These are phyloP conservation scores for Exsudoporus frostii DNA, from an alignment of 768 basidiomycete genomes.

Conservation along the genomic window DNA sequence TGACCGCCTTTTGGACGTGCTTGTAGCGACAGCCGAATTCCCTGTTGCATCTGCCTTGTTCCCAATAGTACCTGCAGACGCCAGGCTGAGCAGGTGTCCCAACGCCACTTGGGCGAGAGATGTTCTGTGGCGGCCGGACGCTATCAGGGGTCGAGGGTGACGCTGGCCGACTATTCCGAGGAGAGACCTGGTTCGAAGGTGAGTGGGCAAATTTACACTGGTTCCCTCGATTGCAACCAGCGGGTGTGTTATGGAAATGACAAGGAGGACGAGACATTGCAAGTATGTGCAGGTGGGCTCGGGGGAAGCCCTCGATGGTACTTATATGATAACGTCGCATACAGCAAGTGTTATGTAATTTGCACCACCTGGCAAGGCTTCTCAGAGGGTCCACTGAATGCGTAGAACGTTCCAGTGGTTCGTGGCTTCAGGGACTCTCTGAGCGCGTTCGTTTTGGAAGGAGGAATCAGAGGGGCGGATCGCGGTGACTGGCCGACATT, in stretches of 20 bases:
- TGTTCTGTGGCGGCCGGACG: neutral
- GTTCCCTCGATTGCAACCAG: conserved; percentile 46
- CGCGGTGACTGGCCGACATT: too few species aligned
- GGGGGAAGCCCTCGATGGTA: neutral
- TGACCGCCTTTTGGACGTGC: conserved; percentile 30
- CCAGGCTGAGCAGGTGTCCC: conserved; percentile 28
- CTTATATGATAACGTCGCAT: neutral
- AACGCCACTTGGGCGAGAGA: conserved; percentile 1
- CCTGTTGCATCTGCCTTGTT: conserved; percentile 41
- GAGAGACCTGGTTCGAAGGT: conserved; percentile 7
- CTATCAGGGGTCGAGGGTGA: conserved; percentile 7
- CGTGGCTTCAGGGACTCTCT: too few species aligned
- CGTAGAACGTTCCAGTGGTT: too few species aligned
- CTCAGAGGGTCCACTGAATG: too few species aligned
- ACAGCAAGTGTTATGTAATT: neutral
- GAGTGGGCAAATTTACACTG: conserved; percentile 38
- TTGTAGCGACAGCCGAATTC: conserved; percentile 44
- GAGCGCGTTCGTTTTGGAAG: too few species aligned
- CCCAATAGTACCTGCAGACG: conserved; percentile 48
- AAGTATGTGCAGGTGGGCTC: neutral
- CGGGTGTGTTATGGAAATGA: conserved; percentile 38
- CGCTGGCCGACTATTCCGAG: neutral
- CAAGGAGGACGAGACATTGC: conserved; percentile 35
- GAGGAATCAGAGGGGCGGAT: too few species aligned
- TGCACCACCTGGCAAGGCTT: too few species aligned